A percentile compares a stretch with the other conserved stretches of the same genome.
These are phyloP conservation scores for Flaveria robusta DNA, from an alignment of 129 eudicot species.

Conservation along the genomic window DNA sequence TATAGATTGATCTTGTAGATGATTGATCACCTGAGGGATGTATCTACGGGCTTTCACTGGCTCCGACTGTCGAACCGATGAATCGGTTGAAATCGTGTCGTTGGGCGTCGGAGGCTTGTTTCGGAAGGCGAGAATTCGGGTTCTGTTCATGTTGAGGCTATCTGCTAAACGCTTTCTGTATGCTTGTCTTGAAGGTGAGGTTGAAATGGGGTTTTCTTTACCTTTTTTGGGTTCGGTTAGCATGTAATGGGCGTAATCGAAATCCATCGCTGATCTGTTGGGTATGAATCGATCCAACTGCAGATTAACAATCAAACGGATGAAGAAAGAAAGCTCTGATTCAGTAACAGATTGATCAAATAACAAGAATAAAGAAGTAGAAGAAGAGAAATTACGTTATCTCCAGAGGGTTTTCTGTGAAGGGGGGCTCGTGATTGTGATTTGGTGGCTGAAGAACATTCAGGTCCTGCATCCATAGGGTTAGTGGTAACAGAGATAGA, in stretches of 20 bases:
- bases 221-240: slow-evolving; percentile 60
- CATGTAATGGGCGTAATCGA: slow-evolving; percentile 76
- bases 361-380: not conserved
- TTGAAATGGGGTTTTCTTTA: slow-evolving; percentile 57
- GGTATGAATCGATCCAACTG: slow-evolving; percentile 87
- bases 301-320: not conserved
- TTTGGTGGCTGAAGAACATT: not conserved
- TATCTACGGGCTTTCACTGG: slow-evolving; percentile 58
- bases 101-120: slow-evolving; percentile 71
- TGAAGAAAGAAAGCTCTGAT: not conserved
- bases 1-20: not conserved
- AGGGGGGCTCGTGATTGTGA: slow-evolving; percentile 9
- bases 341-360: not conserved
- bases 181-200: slow-evolving; percentile 76
- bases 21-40: slow-evolving; percentile 71
- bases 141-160: slow-evolving; percentile 71
- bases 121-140: slow-evolving; percentile 77
- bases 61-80: slow-evolving; percentile 47
- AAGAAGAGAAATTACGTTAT: not conserved
- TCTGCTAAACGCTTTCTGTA: slow-evolving; percentile 75
- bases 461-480: slow-evolving; percentile 14
- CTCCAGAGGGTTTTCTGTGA: not conserved
- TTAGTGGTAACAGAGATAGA: not conserved
- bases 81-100: slow-evolving; percentile 47
- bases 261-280: slow-evolving; percentile 80